Conservation (phyloP, 2,329 filamentous ascomycete genomes). For the Clarireedia sp. region DNA sequence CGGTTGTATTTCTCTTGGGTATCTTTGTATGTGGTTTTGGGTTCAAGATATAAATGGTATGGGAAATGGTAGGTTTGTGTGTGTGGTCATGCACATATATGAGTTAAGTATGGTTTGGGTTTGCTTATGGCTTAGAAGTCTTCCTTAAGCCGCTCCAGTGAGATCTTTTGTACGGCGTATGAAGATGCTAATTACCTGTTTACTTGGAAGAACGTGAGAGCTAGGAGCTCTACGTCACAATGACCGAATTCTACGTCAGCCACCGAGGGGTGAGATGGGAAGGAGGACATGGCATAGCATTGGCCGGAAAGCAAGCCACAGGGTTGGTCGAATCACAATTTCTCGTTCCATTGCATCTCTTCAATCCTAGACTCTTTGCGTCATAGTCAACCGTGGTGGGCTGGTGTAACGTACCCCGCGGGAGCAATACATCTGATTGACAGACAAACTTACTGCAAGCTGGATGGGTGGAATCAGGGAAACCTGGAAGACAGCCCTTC, state of each 20-base stretch:
- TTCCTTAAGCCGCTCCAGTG: background rate
- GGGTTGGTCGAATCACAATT: too few species aligned
- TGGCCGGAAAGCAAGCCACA: too few species aligned
- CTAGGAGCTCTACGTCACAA: slow-evolving; percentile 7
- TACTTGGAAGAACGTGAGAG: slow-evolving; percentile 5
- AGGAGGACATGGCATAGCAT: too few species aligned
- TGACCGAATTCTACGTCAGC: slow-evolving; percentile 6
- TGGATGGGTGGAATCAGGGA: background rate
- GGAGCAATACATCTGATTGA: too few species aligned
- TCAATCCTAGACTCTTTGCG: too few species aligned
- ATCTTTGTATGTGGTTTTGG: too few species aligned
- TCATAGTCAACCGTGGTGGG: too few species aligned
- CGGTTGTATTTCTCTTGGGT: background rate
- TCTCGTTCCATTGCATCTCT: too few species aligned
- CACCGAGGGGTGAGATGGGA: background rate
- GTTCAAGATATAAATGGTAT: too few species aligned
- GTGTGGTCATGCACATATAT: background rate
- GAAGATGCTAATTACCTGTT: slow-evolving; percentile 5
- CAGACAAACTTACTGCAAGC: too few species aligned
- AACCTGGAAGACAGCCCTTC: slow-evolving; percentile 1
- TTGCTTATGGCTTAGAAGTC: background rate
- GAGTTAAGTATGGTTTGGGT: background rate
- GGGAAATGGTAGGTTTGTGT: background rate
- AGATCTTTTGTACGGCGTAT: slow-evolving; percentile 9
- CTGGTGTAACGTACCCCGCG: too few species aligned